A percentile compares a stretch with the other conserved stretches of the same genome.
Conservation (phyloP, 768 basidiomycete genomes). For the Leccinellum rugosiceps region DNA sequence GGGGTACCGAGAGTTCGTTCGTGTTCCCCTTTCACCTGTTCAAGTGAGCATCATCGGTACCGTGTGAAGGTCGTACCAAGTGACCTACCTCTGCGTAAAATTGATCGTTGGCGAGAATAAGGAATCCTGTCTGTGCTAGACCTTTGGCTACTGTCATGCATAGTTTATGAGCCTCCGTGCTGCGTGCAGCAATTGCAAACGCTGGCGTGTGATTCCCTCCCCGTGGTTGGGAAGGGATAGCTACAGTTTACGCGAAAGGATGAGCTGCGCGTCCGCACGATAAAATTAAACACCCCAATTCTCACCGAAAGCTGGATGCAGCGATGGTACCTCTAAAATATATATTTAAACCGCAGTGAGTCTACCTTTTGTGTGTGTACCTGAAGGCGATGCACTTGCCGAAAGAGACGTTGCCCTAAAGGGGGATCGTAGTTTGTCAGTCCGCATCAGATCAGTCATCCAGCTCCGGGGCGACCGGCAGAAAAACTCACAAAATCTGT, state of each 20-base stretch:
- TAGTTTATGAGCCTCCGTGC: slow-evolving; percentile 57
- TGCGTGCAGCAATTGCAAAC: slow-evolving; percentile 59
- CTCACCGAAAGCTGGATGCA: slow-evolving; percentile 64
- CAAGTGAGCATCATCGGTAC: background rate
- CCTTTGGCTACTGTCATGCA: slow-evolving; percentile 58
- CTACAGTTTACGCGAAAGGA: slow-evolving; percentile 35
- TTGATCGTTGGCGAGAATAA: slow-evolving; percentile 52
- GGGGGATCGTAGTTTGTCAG: slow-evolving; percentile 16
- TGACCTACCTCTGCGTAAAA: slow-evolving; percentile 52
- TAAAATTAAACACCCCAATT: background rate
- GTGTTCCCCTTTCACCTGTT: slow-evolving; percentile 26
- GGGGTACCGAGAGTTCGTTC: slow-evolving; percentile 9
- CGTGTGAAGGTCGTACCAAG: background rate
- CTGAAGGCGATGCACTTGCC: slow-evolving; percentile 38
- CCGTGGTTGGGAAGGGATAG: slow-evolving; percentile 65
- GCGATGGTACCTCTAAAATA: slow-evolving; percentile 46
- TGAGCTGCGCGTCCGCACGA: slow-evolving; percentile 11
- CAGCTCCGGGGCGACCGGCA: background rate
- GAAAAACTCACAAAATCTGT: slow-evolving; percentile 69
- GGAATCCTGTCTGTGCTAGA: slow-evolving; percentile 59
- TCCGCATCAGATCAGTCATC: background rate
- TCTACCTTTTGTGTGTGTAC: slow-evolving; percentile 4
- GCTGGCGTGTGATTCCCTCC: slow-evolving; percentile 77
- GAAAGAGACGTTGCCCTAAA: slow-evolving; percentile 72
- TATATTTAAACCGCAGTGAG: slow-evolving; percentile 7